Evolutionary conservation across 345 rosid species (phyloP), one percentile per base, ranked within the genome.

Genomic region (Anastatica hierochuntica): DNA sequence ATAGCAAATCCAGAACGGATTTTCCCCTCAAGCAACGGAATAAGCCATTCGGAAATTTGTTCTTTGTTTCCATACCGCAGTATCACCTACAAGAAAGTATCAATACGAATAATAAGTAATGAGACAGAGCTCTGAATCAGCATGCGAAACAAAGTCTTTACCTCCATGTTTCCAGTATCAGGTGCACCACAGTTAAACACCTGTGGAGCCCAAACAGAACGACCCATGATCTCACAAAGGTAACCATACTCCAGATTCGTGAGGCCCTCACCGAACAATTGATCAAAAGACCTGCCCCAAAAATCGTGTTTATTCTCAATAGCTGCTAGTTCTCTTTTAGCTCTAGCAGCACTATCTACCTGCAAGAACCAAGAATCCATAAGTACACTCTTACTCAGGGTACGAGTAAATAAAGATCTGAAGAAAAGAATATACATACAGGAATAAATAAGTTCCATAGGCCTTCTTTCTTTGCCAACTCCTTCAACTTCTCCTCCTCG

Each of bases 91-190:
- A 60, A 21, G 34, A 53, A 2, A 39, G 24, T 16, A 19, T 56
- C 7, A 57, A 26, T 20, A 30, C 14, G 20, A 42, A 45, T 7
- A 10, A 52, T 9, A 66, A 64, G 55, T 9, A 31, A 45, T 40
- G 14, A 42, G 19, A 44, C 6, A n/a, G n/a, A n/a, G n/a, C n/a
- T n/a, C n/a, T n/a, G n/a, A n/a, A n/a, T n/a, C n/a, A n/a, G n/a
- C n/a, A n/a, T n/a, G n/a, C n/a, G n/a, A n/a, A n/a, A n/a, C n/a
- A n/a, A n/a, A n/a, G n/a, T 21, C 9, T 31, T 52, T 80, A 88
- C 98, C 98, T 92, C 98, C 98, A 88, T 92, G 75, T 92, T 92
- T 70, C 98, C 98, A 18, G 98, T 92, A 76, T 92, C 98, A 8
- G 98, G 98, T 31, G 98, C 95, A 61, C 94, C 78, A 36, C 98